A percentile compares a stretch with the other conserved stretches of the same genome.
These are phyloP conservation scores for Spinacia oleracea DNA, from an alignment of 179 eudicot species.

Conservation along the genomic window DNA sequence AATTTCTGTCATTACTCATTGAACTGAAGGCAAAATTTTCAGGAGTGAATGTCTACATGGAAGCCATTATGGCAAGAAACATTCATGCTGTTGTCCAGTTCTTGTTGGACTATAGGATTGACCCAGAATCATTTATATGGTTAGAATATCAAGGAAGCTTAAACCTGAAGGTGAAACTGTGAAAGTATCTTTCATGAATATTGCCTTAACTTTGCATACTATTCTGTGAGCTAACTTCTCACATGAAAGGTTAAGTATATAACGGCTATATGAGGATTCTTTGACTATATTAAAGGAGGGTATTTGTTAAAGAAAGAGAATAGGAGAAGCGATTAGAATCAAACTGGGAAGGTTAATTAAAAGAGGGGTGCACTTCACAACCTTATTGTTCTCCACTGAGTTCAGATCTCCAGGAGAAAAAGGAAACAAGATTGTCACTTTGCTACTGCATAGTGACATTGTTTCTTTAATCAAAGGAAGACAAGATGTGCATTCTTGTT, in stretches of 20 bases:
- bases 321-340: no score
- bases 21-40: background rate
- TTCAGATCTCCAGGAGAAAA: no score
- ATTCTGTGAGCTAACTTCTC: background rate
- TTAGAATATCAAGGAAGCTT: background rate
- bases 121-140: background rate
- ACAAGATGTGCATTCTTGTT: no score
- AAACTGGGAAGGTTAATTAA: no score
- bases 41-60: no score
- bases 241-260: background rate
- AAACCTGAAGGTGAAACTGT: background rate
- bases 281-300: background rate
- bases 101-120: background rate
- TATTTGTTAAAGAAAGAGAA: no score
- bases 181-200: background rate
- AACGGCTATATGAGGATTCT: background rate
- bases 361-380: no score
- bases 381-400: no score
- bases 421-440: no score
- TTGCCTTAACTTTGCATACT: background rate
- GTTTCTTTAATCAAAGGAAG: no score
- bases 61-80: background rate
- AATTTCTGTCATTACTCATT: background rate
- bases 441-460: no score
- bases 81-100: background rate